Base-by-base conservation (phyloP, 192 early-diverging fungal genomes). In the Spizellomyces punctatus region DNA sequence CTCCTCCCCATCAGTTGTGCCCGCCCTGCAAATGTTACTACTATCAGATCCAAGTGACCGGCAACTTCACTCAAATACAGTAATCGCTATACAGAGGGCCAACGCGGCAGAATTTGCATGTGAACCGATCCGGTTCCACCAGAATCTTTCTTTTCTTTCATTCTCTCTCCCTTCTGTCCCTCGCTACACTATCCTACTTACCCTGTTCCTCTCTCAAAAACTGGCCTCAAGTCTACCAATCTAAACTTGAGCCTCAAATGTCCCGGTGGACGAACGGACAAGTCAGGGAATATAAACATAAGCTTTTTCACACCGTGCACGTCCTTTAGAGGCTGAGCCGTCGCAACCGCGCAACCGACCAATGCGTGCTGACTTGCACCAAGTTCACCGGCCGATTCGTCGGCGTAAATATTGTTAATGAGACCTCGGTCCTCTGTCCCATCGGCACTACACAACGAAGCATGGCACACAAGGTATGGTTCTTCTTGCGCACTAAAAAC, bases 161-260 rank as follows among this genome's bases (percentile, higher is more conserved):
- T 36, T 36, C 27, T 3, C 27, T 36, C 27, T 36, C 27, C 27
- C 27, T 36, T 3, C n/a, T n/a, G n/a, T 36, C 3, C 27, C 27
- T 36, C 27, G 27, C 3, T 2, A 36, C 27, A 36, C 27, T 3
- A 2, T 36, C 27, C 27, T 36, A 36, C 27, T 36, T 36, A 36
- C 27, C 27, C 27, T 36, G 27, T 36, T 36, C 27, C 27, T 36
- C 27, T 36, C 27, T 36, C 27, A 36, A 54, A 19, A 54, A 54
- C 52, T n/a, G 52, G 52, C 17, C 17, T 16, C 52, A 54, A 54
- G 19, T 80, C 67, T 66, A 71, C 67, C 41, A 80, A 58, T 54
- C 71, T 57, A 61, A 79, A 80, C 56, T 58, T 71, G 19, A 80
- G 63, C n/a, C 72, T n/a, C 42, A 58, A 79, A 8, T 45, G 55